These are phyloP conservation scores for Fusarium cicatricum DNA, from an alignment of 2,329 filamentous ascomycete species.

Conservation along the genomic window DNA sequence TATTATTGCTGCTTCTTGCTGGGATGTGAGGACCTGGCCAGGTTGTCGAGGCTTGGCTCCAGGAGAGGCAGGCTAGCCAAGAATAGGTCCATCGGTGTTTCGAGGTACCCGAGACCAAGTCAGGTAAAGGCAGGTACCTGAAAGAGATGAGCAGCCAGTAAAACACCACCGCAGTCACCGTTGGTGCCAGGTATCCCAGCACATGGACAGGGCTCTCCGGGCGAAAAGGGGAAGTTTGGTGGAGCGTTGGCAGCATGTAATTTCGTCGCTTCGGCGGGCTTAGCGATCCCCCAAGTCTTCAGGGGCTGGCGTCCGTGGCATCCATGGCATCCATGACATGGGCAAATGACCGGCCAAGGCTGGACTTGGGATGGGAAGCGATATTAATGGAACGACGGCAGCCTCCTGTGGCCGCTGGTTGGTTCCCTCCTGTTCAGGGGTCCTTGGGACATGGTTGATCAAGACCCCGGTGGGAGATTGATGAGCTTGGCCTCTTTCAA, in stretches of 20 bases:
- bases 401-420: slow-evolving; percentile 28
- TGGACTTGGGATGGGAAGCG: slow-evolving; percentile 30
- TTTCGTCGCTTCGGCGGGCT: slow-evolving; percentile 35
- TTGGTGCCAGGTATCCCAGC: slow-evolving; percentile 31
- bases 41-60: slow-evolving; percentile 30
- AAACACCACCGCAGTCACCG: slow-evolving; percentile 40
- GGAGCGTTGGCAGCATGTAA: slow-evolving; percentile 39
- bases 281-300: no score
- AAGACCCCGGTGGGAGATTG: no score
- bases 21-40: slow-evolving; percentile 9
- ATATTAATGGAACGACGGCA: slow-evolving; percentile 41
- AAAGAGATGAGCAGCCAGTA: slow-evolving; percentile 31
- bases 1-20: slow-evolving; percentile 44
- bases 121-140: no score
- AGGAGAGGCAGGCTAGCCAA: slow-evolving; percentile 32
- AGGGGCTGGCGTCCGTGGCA: no score
- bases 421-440: slow-evolving; percentile 21
- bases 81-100: slow-evolving; percentile 28
- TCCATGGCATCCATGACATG: no score
- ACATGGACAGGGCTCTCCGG: slow-evolving; percentile 12
- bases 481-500: slow-evolving; percentile 33
- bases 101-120: slow-evolving; percentile 33
- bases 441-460: no score
- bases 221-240: slow-evolving; percentile 40
- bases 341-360: slow-evolving; percentile 29